A percentile compares a stretch with the other conserved stretches of the same genome.
Conservation (phyloP, 345 rosid genomes). For the Populus deltoides region DNA sequence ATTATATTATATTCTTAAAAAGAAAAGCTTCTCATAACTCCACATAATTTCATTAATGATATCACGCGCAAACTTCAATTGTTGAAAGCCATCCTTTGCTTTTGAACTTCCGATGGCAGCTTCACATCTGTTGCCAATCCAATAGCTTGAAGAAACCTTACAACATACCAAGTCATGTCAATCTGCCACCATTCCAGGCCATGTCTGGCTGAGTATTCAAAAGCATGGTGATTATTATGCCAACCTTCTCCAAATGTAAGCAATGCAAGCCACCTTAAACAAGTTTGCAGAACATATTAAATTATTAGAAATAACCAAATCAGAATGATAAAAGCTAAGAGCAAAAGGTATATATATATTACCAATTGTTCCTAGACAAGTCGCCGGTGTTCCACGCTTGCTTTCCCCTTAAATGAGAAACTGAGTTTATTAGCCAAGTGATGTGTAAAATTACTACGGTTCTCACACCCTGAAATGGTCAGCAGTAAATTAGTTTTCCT, state of each 20-base stretch:
- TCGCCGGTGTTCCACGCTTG: constrained; percentile 85
- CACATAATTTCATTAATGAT: too few relatives aligned
- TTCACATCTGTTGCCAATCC: constrained; percentile 80
- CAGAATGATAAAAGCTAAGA: not conserved
- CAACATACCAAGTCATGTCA: constrained; percentile 80
- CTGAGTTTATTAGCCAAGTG: constrained; percentile 88
- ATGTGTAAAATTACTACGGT: constrained; percentile 67
- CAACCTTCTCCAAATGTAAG: constrained; percentile 91
- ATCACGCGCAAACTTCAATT: too few relatives aligned
- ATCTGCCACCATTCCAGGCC: constrained; percentile 90
- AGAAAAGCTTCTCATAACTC: too few relatives aligned
- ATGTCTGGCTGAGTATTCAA: constrained; percentile 75
- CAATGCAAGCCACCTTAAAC: constrained; percentile 72
- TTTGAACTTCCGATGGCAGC: constrained; percentile 57
- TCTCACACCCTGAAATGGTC: constrained; percentile 61
- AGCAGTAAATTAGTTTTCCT: too few relatives aligned
- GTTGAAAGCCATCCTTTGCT: constrained; percentile 47
- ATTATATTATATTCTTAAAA: too few relatives aligned
- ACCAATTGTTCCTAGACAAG: constrained; percentile 83
- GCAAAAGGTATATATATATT: not conserved
- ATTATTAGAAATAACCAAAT: not conserved
- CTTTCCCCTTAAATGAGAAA: constrained; percentile 89
- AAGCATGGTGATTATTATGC: constrained; percentile 93
- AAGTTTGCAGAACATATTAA: too few relatives aligned
- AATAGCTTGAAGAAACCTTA: constrained; percentile 54